Evolutionary conservation across 306 rosid species (phyloP).

Genomic region (Prunus salicina): DNA sequence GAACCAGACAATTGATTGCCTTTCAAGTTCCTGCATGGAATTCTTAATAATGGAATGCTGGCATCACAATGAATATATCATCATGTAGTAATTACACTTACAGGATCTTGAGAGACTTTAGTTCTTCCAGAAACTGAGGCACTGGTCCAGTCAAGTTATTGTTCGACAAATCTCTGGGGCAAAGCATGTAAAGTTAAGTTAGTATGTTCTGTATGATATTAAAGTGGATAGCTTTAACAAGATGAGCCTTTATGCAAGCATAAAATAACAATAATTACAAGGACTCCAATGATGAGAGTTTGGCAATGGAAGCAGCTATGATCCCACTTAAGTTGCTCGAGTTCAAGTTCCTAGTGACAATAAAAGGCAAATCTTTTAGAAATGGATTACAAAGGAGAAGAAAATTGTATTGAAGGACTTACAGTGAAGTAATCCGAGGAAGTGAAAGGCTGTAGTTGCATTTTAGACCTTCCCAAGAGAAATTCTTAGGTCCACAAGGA

Average conservation of each 20-base stretch:
- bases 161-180: slow-evolving; percentile 56
- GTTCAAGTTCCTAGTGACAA: slow-evolving; percentile 48
- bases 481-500: slow-evolving; percentile 64
- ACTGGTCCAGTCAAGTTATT: slow-evolving; percentile 55
- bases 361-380: slow-evolving; percentile 5
- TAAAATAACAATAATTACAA: slow-evolving; percentile 36
- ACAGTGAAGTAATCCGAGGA: slow-evolving; percentile 49
- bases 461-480: slow-evolving; percentile 57
- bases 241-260: background rate
- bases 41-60: slow-evolving; percentile 4
- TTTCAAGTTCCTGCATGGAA: slow-evolving; percentile 42
- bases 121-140: slow-evolving; percentile 50
- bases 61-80: slow-evolving; percentile 8
- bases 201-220: background rate
- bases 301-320: slow-evolving; percentile 46
- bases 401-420: slow-evolving; percentile 15
- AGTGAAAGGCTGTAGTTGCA: slow-evolving; percentile 43
- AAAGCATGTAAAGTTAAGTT: slow-evolving; percentile 1
- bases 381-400: background rate
- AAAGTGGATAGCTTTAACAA: background rate
- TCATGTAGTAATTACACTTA: slow-evolving; percentile 29
- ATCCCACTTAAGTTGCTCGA: slow-evolving; percentile 51
- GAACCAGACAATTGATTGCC: slow-evolving; percentile 62
- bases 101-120: slow-evolving; percentile 49
- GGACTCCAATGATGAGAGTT: slow-evolving; percentile 47